These are phyloP conservation scores for Gracilaria vermiculophylla DNA, from an alignment of 23 red algal genomes.

Conservation along the genomic window DNA sequence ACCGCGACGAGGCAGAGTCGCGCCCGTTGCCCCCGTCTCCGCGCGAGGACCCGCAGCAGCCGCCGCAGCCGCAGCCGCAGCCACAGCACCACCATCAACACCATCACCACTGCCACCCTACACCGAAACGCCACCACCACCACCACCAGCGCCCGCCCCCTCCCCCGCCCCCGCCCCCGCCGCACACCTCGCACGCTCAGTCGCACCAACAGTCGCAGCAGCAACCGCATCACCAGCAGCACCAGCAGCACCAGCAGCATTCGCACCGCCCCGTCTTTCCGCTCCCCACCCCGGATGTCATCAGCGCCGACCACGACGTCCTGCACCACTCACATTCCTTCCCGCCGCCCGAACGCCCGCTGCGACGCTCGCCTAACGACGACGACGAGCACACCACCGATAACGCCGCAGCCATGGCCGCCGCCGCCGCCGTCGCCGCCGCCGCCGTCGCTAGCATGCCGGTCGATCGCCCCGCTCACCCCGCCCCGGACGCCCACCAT, in stretches of 20 bases:
- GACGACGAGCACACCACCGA: not conserved
- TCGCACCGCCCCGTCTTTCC: slow-evolving; percentile 5
- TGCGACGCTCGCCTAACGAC: not conserved
- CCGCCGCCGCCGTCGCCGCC: slow-evolving; percentile 6
- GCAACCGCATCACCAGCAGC: not conserved
- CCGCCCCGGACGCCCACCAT: not conserved
- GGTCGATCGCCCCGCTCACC: not conserved
- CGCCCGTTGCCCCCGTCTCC: slow-evolving; percentile 12
- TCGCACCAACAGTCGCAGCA: slow-evolving; percentile 11
- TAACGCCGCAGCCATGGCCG: slow-evolving; percentile 16
- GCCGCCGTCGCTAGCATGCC: not conserved
- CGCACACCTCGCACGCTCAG: not conserved
- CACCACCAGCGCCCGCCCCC: not conserved
- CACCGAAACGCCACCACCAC: not conserved
- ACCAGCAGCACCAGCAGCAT: slow-evolving; percentile 9
- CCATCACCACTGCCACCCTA: not conserved
- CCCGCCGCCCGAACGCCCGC: not conserved
- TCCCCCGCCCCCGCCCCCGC: not conserved
- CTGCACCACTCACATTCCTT: not conserved
- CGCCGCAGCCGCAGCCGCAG: too few species aligned
- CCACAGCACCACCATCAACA: too few species aligned
- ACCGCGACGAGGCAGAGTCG: slow-evolving; percentile 7
- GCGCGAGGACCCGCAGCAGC: not conserved
- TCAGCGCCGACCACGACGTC: not conserved
- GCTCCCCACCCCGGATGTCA: slow-evolving; percentile 7